phyloP scores from a whole-genome alignment of 352 stramenopile genomes.

The Halophytophthora polymorphica region DNA sequence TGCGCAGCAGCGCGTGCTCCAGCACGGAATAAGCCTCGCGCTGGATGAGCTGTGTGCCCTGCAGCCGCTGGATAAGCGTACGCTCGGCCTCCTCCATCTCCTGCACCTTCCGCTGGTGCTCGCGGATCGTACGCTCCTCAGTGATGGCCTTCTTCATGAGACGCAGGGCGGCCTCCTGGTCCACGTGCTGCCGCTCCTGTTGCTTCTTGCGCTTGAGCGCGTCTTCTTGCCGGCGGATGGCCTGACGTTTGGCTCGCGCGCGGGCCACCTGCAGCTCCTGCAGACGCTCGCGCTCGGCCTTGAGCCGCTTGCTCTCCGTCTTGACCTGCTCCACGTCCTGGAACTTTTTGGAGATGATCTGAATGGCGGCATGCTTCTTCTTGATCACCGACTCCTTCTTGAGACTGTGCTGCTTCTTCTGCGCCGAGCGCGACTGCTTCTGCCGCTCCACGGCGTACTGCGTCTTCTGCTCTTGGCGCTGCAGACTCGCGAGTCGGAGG shows the following conservation, averaged over 20 bases:
- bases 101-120: constrained; percentile 49
- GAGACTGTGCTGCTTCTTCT: constrained; percentile 54
- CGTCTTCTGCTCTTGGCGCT: constrained; percentile 45
- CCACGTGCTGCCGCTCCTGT: constrained; percentile 38
- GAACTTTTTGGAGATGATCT: constrained; percentile 72
- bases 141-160: constrained; percentile 65
- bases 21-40: constrained; percentile 69
- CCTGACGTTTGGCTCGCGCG: constrained; percentile 52
- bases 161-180: constrained; percentile 42
- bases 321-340: constrained; percentile 80
- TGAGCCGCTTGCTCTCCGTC: constrained; percentile 56
- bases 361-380: constrained; percentile 71
- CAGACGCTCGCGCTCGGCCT: constrained; percentile 54
- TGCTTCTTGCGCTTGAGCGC: constrained; percentile 51
- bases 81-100: constrained; percentile 69
- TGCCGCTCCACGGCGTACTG: constrained; percentile 38
- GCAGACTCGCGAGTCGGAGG: constrained; percentile 48
- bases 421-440: constrained; percentile 38
- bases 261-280: constrained; percentile 50
- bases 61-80: constrained; percentile 59
- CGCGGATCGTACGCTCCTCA: constrained; percentile 55
- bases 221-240: constrained; percentile 54
- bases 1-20: constrained; percentile 59
- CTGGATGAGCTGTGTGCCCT: constrained; percentile 72
- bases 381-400: constrained; percentile 77